Evolutionary conservation across 352 stramenopile genomes (phyloP).

Genomic region (Globisporangium radiosum): DNA sequence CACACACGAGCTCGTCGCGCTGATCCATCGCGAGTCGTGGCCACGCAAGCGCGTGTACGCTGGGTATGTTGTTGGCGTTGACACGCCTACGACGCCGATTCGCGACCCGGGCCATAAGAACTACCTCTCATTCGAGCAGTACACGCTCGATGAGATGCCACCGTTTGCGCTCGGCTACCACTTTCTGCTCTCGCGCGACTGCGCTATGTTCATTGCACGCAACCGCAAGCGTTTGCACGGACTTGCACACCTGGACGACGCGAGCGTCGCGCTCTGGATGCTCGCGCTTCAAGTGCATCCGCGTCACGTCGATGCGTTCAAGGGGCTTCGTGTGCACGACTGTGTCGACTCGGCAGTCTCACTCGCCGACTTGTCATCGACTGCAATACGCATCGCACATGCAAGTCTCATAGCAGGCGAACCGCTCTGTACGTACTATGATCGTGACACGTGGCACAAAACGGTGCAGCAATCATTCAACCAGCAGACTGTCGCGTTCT

Average conservation of each 20-base stretch:
- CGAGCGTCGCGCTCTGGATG: conserved; percentile 36
- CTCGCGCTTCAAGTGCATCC: conserved; percentile 20
- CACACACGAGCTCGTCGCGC: conserved; percentile 12
- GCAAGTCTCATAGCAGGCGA: conserved; percentile 4
- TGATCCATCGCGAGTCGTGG: background rate
- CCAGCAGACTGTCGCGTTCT: background rate
- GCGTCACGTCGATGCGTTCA: conserved; percentile 13
- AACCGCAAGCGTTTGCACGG: conserved; percentile 20
- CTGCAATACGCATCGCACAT: conserved; percentile 19
- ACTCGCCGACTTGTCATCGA: conserved; percentile 16
- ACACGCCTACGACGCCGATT: conserved; percentile 9
- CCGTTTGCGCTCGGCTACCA: conserved; percentile 35
- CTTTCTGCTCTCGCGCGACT: conserved; percentile 46
- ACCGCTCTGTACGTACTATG: conserved; percentile 1
- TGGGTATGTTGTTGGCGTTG: conserved; percentile 25
- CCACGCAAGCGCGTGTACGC: conserved; percentile 18
- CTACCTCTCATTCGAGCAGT: conserved; percentile 22
- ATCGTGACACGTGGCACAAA: conserved; percentile 6
- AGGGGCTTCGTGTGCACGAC: conserved; percentile 9
- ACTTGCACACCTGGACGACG: conserved; percentile 34
- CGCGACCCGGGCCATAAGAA: conserved; percentile 30
- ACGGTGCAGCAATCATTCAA: background rate
- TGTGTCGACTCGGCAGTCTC: conserved; percentile 14
- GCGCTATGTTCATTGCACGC: conserved; percentile 22
- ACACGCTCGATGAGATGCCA: conserved; percentile 24